Evolutionary conservation across 129 eudicot genomes (phyloP), one percentile per base, ranked within the genome.

Genomic region (Pittosporum tobira): DNA sequence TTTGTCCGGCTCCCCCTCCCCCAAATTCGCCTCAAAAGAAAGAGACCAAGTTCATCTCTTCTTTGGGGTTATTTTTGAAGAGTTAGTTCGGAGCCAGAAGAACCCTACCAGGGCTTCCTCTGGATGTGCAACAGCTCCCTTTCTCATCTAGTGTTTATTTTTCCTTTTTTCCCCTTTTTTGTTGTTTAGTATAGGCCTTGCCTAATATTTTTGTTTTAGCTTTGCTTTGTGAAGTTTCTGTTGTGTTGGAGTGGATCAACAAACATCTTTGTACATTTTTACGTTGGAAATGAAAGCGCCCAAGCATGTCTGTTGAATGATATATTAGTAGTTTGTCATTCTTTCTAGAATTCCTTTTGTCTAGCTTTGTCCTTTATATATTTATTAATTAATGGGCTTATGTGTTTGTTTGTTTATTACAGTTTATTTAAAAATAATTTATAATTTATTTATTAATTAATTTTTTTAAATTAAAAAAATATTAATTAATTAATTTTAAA

Each of bases 21-120:
- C 47, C 63, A 44, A 46, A 31, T 73, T 65, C 51, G 48, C 51
- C 58, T 59, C 61, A 42, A 67, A 70, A 67, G 80, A 69, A 59
- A 70, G 82, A 64, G 82, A 27, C 60, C 31, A 57, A 77, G 70
- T 30, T 49, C 63, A n/a, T 47, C 75, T 72, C 72, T 72, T 68
- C 78, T 44, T 60, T 63, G 52, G 69, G 64, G 63, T n/a, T 67
- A 45, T 50, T 67, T 66, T 71, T 71, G 14, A 15, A 31, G 37
- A 60, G 60, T 61, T 74, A 74, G 61, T 40, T 67, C 61, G 20
- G 59, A 53, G 51, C 55, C 59, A 24, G n/a, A n/a, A n/a, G n/a
- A n/a, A n/a, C n/a, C n/a, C n/a, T n/a, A n/a, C 67, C 67, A 21
- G 12, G 37, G 29, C n/a, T 57, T 20, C 18, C n/a, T 29, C 21